A percentile compares a stretch with the other conserved stretches of the same genome.
Conservation (phyloP, 306 rosid genomes). For the Phaseolus lunatus region DNA sequence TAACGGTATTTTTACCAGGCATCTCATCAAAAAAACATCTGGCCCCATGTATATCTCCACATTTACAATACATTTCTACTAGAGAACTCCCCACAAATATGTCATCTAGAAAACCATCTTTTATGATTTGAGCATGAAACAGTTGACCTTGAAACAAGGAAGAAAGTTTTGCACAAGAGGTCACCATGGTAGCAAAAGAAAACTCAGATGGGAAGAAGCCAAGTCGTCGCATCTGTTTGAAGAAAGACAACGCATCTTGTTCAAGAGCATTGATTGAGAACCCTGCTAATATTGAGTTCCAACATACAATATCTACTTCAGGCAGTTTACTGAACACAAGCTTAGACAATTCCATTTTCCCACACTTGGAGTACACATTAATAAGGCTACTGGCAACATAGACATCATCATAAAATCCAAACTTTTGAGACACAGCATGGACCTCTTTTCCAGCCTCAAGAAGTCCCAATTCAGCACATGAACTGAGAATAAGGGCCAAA, state of each 20-base stretch:
- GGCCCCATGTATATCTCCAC: slow-evolving; percentile 67
- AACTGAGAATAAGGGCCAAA: slow-evolving; percentile 70
- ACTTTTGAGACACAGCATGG: slow-evolving; percentile 65
- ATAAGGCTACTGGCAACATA: slow-evolving; percentile 78
- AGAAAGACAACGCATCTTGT: slow-evolving; percentile 65
- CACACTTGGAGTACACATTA: slow-evolving; percentile 73
- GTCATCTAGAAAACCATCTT: slow-evolving; percentile 66
- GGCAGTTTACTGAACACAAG: slow-evolving; percentile 58
- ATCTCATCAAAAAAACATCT: slow-evolving; percentile 58
- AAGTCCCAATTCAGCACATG: slow-evolving; percentile 68
- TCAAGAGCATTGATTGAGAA: slow-evolving; percentile 70
- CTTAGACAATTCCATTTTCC: slow-evolving; percentile 64
- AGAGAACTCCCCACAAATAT: slow-evolving; percentile 79
- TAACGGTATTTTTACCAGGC: slow-evolving; percentile 64
- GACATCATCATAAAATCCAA: slow-evolving; percentile 54
- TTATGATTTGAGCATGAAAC: slow-evolving; percentile 67
- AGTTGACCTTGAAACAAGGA: slow-evolving; percentile 73
- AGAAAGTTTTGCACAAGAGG: slow-evolving; percentile 74
- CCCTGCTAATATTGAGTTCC: slow-evolving; percentile 82
- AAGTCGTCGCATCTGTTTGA: slow-evolving; percentile 58
- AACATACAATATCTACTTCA: slow-evolving; percentile 71
- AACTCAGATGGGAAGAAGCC: slow-evolving; percentile 66
- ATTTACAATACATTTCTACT: slow-evolving; percentile 77
- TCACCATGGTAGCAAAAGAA: slow-evolving; percentile 67
- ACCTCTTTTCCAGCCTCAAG: slow-evolving; percentile 66